phyloP scores from a whole-genome alignment of 1,284 basidiomycete species.

The Inonotus obliquus region DNA sequence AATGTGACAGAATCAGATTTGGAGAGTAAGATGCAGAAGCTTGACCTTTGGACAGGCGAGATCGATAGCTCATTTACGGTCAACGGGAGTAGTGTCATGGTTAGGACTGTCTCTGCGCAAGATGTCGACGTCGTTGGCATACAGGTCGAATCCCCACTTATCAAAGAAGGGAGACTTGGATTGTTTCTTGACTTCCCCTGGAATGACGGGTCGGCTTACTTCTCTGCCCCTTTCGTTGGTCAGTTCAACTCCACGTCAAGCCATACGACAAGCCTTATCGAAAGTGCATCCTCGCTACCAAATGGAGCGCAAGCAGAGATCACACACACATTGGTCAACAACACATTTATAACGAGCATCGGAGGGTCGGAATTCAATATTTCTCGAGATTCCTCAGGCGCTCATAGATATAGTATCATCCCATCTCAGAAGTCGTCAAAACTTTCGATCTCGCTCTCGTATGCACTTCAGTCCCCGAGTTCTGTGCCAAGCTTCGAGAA shows the following conservation, averaged over 20 bases:
- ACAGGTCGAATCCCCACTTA: constrained; percentile 36
- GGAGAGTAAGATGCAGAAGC: constrained; percentile 33
- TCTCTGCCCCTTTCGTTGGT: constrained; percentile 55
- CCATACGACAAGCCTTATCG: constrained; percentile 41
- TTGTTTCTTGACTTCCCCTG: constrained; percentile 60
- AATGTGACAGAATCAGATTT: constrained; percentile 40
- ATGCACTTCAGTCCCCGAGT: constrained; percentile 23
- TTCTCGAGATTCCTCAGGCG: constrained; percentile 34
- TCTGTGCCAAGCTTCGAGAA: constrained; percentile 23
- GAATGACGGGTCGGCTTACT: constrained; percentile 52
- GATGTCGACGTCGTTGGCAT: constrained; percentile 38
- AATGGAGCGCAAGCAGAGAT: constrained; percentile 34
- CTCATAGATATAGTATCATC: constrained; percentile 43
- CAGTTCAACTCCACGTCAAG: constrained; percentile 41
- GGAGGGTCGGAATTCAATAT: constrained; percentile 39
- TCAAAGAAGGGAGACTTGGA: constrained; percentile 37
- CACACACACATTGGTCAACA: constrained; percentile 37
- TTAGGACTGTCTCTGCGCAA: constrained; percentile 40
- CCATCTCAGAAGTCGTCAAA: constrained; percentile 19
- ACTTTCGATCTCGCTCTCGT: constrained; percentile 35
- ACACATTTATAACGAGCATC: constrained; percentile 42
- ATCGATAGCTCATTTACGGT: constrained; percentile 43
- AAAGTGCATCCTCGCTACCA: constrained; percentile 19
- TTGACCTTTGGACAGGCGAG: constrained; percentile 54
- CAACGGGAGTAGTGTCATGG: constrained; percentile 32